These are phyloP conservation scores for Jatropha podagrica DNA, from an alignment of 441 rosid genomes.

Conservation along the genomic window DNA sequence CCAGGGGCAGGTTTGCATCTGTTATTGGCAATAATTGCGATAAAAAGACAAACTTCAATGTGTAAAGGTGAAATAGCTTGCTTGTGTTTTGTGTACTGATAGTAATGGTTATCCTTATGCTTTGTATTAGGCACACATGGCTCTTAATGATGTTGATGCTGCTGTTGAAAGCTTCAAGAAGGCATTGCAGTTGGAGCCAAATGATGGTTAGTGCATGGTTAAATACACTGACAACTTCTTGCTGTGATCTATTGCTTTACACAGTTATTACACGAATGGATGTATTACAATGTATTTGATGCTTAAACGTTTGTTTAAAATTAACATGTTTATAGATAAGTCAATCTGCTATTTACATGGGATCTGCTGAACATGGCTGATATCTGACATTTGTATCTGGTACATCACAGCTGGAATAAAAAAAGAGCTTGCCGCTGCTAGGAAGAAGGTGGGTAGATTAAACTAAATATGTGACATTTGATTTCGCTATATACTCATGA, in stretches of 20 bases:
- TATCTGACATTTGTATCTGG: slow-evolving; percentile 17
- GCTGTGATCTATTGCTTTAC: too few relatives aligned
- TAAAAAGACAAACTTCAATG: neutral
- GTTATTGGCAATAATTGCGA: slow-evolving; percentile 11
- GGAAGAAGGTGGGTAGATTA: slow-evolving; percentile 62
- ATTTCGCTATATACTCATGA: neutral
- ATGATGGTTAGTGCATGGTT: slow-evolving; percentile 57
- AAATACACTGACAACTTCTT: neutral
- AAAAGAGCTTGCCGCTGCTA: slow-evolving; percentile 75
- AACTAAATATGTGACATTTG: slow-evolving; percentile 11
- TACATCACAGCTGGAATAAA: slow-evolving; percentile 68
- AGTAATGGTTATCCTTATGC: neutral
- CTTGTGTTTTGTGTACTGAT: neutral
- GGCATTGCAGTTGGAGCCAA: slow-evolving; percentile 89
- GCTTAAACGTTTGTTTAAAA: neutral
- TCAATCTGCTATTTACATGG: neutral
- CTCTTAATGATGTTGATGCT: slow-evolving; percentile 82
- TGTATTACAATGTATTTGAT: too few relatives aligned
- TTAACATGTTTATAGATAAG: too few relatives aligned
- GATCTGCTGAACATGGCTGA: slow-evolving; percentile 13
- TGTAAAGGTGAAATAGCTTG: neutral
- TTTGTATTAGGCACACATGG: slow-evolving; percentile 69
- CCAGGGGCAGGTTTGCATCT: slow-evolving; percentile 78
- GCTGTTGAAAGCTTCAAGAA: slow-evolving; percentile 90
- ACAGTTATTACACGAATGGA: too few relatives aligned